These are phyloP conservation scores for Rubroboletus pulcherrimus DNA, from an alignment of 768 basidiomycete species.

Conservation along the genomic window DNA sequence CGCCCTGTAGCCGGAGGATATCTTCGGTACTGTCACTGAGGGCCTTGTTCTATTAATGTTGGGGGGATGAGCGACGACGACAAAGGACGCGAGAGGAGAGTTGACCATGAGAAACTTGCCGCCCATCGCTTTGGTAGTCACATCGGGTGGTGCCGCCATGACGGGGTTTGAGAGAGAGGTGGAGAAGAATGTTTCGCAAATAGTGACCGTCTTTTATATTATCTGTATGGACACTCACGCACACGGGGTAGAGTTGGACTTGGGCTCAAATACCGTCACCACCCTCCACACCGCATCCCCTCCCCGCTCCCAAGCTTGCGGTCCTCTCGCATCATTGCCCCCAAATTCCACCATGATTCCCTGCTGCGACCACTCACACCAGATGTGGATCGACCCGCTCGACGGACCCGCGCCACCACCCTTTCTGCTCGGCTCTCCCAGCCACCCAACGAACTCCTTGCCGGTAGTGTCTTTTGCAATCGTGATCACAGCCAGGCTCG, in stretches of 20 bases:
- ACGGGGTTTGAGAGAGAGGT: slow-evolving; percentile 1
- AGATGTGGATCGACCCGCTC: slow-evolving; percentile 82
- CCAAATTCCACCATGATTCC: slow-evolving; percentile 88
- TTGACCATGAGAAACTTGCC: slow-evolving; percentile 64
- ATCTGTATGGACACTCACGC: background rate
- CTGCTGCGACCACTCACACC: slow-evolving; percentile 86
- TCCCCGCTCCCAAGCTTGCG: slow-evolving; percentile 84
- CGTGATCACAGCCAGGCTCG: slow-evolving; percentile 39
- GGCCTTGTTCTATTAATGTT: slow-evolving; percentile 53
- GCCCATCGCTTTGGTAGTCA: slow-evolving; percentile 56
- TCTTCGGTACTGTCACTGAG: slow-evolving; percentile 60
- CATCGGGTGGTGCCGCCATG: slow-evolving; percentile 65
- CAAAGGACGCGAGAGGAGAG: background rate
- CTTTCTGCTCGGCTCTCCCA: slow-evolving; percentile 89
- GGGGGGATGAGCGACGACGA: slow-evolving; percentile 1
- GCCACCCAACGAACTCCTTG: slow-evolving; percentile 64
- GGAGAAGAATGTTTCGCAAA: background rate
- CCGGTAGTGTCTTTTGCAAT: slow-evolving; percentile 57
- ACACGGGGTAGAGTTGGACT: background rate
- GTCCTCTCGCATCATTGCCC: slow-evolving; percentile 70
- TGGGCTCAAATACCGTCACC: slow-evolving; percentile 54
- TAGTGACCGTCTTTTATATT: slow-evolving; percentile 5
- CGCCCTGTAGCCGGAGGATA: slow-evolving; percentile 67
- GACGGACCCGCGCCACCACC: slow-evolving; percentile 87
- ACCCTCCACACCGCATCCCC: slow-evolving; percentile 80